Evolutionary conservation across 169 alveolate genomes (phyloP), one percentile per base, ranked within the genome.

Genomic region (Plasmodium knowlesi): DNA sequence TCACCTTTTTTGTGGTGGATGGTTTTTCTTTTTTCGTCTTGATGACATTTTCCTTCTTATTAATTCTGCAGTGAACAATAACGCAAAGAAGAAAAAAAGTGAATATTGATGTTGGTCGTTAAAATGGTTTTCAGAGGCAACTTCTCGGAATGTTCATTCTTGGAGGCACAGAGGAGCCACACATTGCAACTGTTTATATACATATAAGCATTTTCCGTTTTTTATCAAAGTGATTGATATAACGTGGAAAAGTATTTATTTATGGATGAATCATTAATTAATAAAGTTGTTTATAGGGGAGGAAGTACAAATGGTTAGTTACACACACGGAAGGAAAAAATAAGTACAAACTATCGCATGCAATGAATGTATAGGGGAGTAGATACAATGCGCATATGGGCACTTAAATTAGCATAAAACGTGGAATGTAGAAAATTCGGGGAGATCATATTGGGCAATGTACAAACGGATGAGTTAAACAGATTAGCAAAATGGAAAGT

Each of bases 21-120:
- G 30, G 43, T 5, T 54, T 61, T 83, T 61, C 67, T 34, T 57
- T 82, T 82, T 25, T 82, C 16, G 80, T 57, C 39, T 83, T 83
- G 6, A 3, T 28, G 34, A 37, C 19, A 14, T 83, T 83, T 8
- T 34, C 82, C 46, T 83, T 83, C 43, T 61, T 83, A 32, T 61
- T 67, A 46, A 83, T 83, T 83, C 92, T 83, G 39, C 71, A 83
- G 6, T 34, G 34, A 46, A 14, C 0, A 8, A 41, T 41, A 41
- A 8, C 53, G 53, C 46, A 39, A 39, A 82, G n/a, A 25, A 83
- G 67, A 43, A 46, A 81, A 81, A 43, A 81, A 46, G 32, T 61
- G 32, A 61, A 8, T 8, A 5, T 61, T 61, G 6, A 25, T 61
- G 74, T 61, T n/a, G 74, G 14, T 61, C 8, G 14, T 61, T 61